phyloP scores from a whole-genome alignment of 139 green algal genomes.

The Klebsormidium nitens region DNA sequence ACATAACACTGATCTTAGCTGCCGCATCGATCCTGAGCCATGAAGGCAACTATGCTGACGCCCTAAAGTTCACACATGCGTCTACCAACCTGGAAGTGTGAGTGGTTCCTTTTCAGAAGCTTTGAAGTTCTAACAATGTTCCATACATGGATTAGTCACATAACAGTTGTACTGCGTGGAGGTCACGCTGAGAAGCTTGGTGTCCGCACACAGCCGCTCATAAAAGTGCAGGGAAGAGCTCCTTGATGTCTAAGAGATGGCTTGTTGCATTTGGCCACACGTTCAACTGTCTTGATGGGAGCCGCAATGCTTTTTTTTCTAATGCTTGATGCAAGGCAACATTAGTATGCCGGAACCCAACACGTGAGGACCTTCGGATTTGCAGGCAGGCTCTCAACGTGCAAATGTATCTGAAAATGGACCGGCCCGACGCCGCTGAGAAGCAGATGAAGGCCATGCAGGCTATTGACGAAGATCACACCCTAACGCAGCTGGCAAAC shows the following conservation, averaged over 20 bases:
- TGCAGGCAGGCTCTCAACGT: slow-evolving; percentile 63
- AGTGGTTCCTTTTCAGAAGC: slow-evolving; percentile 17
- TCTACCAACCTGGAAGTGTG: slow-evolving; percentile 42
- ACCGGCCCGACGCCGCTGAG: slow-evolving; percentile 87
- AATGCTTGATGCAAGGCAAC: no score
- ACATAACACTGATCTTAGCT: slow-evolving; percentile 74
- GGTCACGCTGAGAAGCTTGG: background rate
- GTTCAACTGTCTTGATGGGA: no score
- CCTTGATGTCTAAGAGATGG: no score
- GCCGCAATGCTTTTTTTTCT: no score
- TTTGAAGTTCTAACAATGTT: background rate
- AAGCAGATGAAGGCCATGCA: slow-evolving; percentile 84
- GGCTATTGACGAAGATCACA: slow-evolving; percentile 86
- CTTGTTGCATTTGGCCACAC: background rate
- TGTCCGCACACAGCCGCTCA: background rate
- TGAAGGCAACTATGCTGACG: slow-evolving; percentile 88
- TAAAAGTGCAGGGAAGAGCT: no score
- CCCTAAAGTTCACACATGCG: slow-evolving; percentile 78
- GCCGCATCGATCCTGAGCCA: slow-evolving; percentile 66
- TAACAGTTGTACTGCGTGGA: background rate
- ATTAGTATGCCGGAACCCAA: no score
- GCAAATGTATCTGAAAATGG: slow-evolving; percentile 69
- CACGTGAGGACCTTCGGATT: background rate
- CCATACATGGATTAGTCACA: background rate
- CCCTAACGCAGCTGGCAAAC: slow-evolving; percentile 87